Evolutionary conservation across 208 protist genomes (phyloP).

Genomic region (Vickermania spadyakhi): DNA sequence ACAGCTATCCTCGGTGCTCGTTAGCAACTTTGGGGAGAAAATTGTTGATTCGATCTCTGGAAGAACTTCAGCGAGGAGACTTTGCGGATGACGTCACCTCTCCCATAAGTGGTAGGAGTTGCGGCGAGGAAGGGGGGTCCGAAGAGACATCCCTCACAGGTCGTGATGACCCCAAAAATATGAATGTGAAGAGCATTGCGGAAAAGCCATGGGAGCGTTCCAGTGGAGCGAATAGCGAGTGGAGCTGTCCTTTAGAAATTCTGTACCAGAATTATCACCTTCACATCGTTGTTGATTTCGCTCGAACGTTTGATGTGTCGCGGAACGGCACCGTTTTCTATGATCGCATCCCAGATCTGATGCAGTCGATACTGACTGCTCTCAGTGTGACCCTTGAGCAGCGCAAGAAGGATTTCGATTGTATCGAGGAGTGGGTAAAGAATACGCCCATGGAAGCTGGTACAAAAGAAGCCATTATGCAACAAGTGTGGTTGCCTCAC

Average conservation of each 20-base stretch:
- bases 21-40: neutral
- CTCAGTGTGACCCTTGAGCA: conserved; percentile 47
- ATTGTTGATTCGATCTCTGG: conserved; percentile 12
- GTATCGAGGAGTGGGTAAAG: conserved; percentile 37
- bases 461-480: conserved; percentile 22
- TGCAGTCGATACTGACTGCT: conserved; percentile 53
- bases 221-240: conserved; percentile 30
- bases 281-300: conserved; percentile 71
- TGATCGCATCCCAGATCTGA: conserved; percentile 58
- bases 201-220: conserved; percentile 55
- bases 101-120: neutral
- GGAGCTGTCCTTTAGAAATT: conserved; percentile 73
- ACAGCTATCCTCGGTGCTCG: neutral
- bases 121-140: neutral
- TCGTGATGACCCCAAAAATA: conserved; percentile 10
- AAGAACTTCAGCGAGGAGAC: conserved; percentile 11
- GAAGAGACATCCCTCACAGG: conserved; percentile 5
- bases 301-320: conserved; percentile 51
- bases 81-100: neutral
- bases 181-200: conserved; percentile 35
- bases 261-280: conserved; percentile 80
- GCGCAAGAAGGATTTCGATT: conserved; percentile 33
- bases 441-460: conserved; percentile 24
- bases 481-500: conserved; percentile 60
- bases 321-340: conserved; percentile 59